phyloP scores from a whole-genome alignment of 805 yeast genomes.

The Nakazawaea molendinolei region DNA sequence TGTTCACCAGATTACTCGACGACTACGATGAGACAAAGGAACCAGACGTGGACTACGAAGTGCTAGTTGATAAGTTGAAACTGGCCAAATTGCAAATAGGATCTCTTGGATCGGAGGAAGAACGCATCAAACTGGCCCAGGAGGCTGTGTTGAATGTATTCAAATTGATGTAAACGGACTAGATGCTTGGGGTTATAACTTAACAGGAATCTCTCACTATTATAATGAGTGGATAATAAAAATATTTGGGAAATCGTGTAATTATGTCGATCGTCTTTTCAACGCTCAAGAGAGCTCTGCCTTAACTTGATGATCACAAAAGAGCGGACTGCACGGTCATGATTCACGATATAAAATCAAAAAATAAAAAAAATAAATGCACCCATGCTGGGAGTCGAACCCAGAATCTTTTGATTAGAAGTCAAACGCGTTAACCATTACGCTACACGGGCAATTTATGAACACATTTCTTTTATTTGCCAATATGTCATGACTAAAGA shows the following conservation, averaged over 20 bases:
- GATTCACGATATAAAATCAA: no score
- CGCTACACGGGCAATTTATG: constrained; percentile 46
- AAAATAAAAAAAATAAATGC: constrained; percentile 14
- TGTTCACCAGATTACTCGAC: constrained; percentile 11
- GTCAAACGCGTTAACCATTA: constrained; percentile 65
- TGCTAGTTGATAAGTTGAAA: constrained; percentile 26
- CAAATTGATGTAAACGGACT: constrained; percentile 24
- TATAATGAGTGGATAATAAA: no score
- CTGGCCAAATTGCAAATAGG: constrained; percentile 28
- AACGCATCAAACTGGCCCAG: constrained; percentile 28
- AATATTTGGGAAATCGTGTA: no score
- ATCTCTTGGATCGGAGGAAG: constrained; percentile 17
- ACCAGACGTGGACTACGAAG: constrained; percentile 22
- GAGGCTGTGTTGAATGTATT: constrained; percentile 32
- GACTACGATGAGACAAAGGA: constrained; percentile 10
- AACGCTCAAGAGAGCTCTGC: no score
- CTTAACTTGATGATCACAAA: no score
- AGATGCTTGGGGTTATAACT: not conserved
- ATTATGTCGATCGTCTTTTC: no score
- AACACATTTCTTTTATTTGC: no score
- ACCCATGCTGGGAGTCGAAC: constrained; percentile 52
- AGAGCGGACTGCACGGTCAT: no score
- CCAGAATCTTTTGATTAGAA: constrained; percentile 61
- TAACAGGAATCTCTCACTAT: no score
- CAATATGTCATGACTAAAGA: no score